Conservation (phyloP, 1,284 basidiomycete species). For the Rhodotorula sp. region DNA sequence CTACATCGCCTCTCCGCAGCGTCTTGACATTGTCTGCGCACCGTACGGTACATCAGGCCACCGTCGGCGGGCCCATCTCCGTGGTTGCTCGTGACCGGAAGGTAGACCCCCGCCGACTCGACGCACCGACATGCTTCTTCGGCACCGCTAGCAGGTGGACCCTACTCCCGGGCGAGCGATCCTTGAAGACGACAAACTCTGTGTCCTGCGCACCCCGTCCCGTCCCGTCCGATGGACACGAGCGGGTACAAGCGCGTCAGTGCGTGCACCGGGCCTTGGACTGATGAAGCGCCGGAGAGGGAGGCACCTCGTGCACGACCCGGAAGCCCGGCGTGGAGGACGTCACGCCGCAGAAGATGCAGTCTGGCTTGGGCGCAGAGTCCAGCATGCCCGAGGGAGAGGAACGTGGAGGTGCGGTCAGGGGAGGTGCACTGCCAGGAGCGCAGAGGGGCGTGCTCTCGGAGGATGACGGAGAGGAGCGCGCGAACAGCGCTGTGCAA, state of each 20-base stretch:
- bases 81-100: too few relatives aligned
- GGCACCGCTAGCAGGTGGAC: conserved; percentile 37
- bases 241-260: background rate
- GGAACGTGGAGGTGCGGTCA: too few relatives aligned
- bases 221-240: too few relatives aligned
- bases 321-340: conserved; percentile 6
- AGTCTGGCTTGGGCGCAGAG: conserved; percentile 7
- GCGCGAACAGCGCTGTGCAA: background rate
- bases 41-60: background rate
- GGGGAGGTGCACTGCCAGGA: too few relatives aligned
- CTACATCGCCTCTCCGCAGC: background rate
- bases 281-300: background rate
- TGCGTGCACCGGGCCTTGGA: background rate
- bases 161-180: conserved; percentile 24
- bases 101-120: too few relatives aligned
- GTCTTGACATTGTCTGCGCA: conserved; percentile 35
- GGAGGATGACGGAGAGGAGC: background rate
- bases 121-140: conserved; percentile 33
- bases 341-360: conserved; percentile 32
- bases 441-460: background rate
- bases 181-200: conserved; percentile 34
- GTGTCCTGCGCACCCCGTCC: conserved; percentile 3
- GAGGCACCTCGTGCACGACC: conserved; percentile 32
- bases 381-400: background rate
- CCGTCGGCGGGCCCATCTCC: background rate